phyloP scores from a whole-genome alignment of 805 yeast species.

The Metschnikowia cerradonensis region DNA sequence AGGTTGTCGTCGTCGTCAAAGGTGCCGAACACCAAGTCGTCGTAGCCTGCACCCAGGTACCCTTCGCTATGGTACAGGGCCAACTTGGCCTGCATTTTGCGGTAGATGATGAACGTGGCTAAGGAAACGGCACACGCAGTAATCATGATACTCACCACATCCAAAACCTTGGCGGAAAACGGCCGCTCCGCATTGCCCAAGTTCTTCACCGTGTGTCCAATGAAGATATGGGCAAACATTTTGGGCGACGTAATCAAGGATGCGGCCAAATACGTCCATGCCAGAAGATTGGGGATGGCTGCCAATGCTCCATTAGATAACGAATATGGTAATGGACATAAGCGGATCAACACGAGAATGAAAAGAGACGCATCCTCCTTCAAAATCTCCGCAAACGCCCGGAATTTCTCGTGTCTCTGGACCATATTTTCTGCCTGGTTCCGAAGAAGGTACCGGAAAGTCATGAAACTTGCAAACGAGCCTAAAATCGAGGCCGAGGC shows the following conservation, averaged over 20 bases:
- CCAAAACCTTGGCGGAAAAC: constrained; percentile 50
- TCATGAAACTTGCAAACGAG: constrained; percentile 66
- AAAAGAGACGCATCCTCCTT: constrained; percentile 62
- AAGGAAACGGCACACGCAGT: constrained; percentile 51
- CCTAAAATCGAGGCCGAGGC: constrained; percentile 69
- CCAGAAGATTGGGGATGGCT: constrained; percentile 71
- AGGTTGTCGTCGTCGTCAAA: constrained; percentile 37
- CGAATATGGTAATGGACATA: constrained; percentile 93
- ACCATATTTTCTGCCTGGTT: constrained; percentile 59
- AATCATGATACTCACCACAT: constrained; percentile 54
- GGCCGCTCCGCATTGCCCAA: constrained; percentile 57
- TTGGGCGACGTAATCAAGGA: constrained; percentile 79
- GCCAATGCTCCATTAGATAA: constrained; percentile 90
- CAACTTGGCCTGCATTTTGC: constrained; percentile 43
- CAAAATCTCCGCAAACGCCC: constrained; percentile 70
- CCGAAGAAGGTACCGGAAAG: constrained; percentile 57
- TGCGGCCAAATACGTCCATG: constrained; percentile 62
- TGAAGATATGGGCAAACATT: constrained; percentile 65
- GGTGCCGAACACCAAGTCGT: constrained; percentile 36
- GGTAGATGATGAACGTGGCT: constrained; percentile 67
- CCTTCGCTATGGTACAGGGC: constrained; percentile 22
- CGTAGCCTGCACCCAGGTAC: constrained; percentile 19
- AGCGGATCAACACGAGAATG: constrained; percentile 65
- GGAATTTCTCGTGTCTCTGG: constrained; percentile 56
- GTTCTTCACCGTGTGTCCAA: constrained; percentile 70